Evolutionary conservation across 805 yeast genomes (phyloP).

Genomic region (Lipomyces chichibuensis): DNA sequence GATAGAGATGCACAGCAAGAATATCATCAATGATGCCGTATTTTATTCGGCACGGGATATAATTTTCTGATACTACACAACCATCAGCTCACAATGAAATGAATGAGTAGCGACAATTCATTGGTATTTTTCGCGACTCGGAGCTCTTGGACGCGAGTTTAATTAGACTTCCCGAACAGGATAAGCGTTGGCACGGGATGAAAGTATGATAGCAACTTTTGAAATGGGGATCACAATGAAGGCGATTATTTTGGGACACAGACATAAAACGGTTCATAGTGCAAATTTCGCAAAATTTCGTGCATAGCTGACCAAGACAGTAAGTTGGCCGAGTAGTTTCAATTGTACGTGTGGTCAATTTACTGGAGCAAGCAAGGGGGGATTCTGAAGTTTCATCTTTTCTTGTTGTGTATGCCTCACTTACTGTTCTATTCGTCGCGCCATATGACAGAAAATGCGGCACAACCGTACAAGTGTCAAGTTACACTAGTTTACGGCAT

Average conservation of each 20-base stretch:
- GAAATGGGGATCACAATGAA: background rate
- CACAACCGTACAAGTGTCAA: background rate
- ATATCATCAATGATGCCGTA: too few relatives aligned
- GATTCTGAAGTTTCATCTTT: background rate
- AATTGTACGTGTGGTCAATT: too few relatives aligned
- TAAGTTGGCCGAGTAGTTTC: too few relatives aligned
- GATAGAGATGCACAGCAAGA: too few relatives aligned
- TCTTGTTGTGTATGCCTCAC: background rate
- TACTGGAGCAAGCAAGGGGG: background rate
- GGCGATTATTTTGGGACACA: background rate
- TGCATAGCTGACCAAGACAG: background rate
- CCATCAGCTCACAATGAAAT: too few relatives aligned
- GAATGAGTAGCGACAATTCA: too few relatives aligned
- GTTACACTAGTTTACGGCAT: background rate
- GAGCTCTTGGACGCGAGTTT: background rate
- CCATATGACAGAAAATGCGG: background rate
- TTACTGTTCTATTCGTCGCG: background rate
- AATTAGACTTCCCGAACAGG: slow-evolving; percentile 4
- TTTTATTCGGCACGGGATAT: too few relatives aligned
- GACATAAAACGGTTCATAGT: background rate
- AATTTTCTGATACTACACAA: too few relatives aligned
- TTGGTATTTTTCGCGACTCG: too few relatives aligned
- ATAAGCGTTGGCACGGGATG: background rate
- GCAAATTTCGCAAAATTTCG: background rate
- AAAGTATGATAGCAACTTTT: background rate